Evolutionary conservation across 305 asterid genomes (phyloP).

Genomic region (Fraxinus greggii): DNA sequence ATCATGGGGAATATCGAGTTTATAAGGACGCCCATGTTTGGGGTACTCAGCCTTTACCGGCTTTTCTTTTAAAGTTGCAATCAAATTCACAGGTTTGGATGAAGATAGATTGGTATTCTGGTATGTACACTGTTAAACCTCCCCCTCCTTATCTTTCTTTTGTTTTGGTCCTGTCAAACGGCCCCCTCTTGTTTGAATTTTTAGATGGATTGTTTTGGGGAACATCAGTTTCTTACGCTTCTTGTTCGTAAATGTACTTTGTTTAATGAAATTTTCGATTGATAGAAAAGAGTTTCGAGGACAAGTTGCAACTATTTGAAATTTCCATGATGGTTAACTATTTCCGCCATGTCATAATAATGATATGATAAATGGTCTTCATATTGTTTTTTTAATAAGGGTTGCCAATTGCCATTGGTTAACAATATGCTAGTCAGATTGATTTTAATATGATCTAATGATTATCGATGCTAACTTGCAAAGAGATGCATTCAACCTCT

Average conservation of each 20-base stretch:
- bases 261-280: background rate
- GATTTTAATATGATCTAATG: background rate
- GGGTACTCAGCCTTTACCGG: background rate
- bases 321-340: background rate
- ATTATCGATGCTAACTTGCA: background rate
- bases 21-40: background rate
- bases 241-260: no score
- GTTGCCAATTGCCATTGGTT: background rate
- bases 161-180: no score
- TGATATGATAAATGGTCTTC: no score
- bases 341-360: background rate
- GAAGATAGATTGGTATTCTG: background rate
- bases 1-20: background rate
- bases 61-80: background rate
- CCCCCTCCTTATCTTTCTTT: background rate
- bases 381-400: background rate
- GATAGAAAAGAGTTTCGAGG: background rate
- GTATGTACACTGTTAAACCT: background rate
- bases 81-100: background rate
- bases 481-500: background rate
- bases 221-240: no score
- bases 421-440: background rate
- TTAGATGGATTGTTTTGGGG: no score
- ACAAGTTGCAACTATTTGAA: background rate
- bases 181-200: no score